phyloP scores from a whole-genome alignment of 306 rosid genomes.

The Dalbergia cochinchinensis region DNA sequence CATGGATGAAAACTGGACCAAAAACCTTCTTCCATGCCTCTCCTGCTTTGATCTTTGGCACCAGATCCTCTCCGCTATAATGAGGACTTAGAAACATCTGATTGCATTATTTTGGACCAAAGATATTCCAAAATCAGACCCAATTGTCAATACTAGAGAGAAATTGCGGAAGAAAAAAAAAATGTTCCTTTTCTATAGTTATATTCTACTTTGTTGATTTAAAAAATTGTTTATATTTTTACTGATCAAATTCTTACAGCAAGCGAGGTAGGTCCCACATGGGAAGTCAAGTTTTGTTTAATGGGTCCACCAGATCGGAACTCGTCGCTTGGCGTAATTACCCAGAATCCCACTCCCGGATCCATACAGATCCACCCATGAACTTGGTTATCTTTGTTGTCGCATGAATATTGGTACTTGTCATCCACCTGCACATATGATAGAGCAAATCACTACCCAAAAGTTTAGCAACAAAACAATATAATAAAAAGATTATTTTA shows the following conservation, averaged over 20 bases:
- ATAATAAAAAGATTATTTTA: too few relatives aligned
- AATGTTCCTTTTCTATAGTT: too few relatives aligned
- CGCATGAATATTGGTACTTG: conserved; percentile 89
- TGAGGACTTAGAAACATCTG: conserved; percentile 93
- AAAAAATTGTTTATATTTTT: too few relatives aligned
- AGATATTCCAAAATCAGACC: conserved; percentile 12
- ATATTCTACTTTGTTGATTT: too few relatives aligned
- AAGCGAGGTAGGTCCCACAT: conserved; percentile 88
- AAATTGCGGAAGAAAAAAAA: too few relatives aligned
- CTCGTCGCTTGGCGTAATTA: conserved; percentile 75
- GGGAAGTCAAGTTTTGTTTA: conserved; percentile 85
- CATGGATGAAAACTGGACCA: conserved; percentile 82
- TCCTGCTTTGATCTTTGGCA: conserved; percentile 62
- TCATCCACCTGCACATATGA: conserved; percentile 72
- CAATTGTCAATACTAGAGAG: too few relatives aligned
- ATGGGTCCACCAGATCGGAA: conserved; percentile 89
- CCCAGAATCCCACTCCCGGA: conserved; percentile 78
- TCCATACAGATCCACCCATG: conserved; percentile 88
- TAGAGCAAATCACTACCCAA: not conserved
- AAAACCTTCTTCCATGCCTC: conserved; percentile 95
- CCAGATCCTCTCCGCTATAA: conserved; percentile 83
- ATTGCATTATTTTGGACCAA: conserved; percentile 16
- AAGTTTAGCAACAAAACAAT: too few relatives aligned
- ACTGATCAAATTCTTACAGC: conserved; percentile 57
- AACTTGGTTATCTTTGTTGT: conserved; percentile 77